Evolutionary conservation across 371 early-diverging fungal genomes (phyloP).

Genomic region (Amoeboradix gromovi): DNA sequence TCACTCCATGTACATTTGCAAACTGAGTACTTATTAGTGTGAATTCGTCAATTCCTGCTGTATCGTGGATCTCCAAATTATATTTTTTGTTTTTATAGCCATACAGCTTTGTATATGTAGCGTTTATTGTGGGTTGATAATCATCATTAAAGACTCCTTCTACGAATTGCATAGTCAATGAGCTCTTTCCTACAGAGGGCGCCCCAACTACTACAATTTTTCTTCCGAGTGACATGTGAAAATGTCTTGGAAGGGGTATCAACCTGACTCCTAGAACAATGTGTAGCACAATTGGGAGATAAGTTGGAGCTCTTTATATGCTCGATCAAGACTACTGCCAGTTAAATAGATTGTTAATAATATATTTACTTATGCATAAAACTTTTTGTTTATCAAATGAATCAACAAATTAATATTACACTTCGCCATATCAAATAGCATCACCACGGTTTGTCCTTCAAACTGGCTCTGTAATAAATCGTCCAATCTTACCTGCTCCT

Average conservation of each 20-base stretch:
- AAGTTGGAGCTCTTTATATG: no score
- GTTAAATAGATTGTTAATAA: no score
- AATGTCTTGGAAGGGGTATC: no score
- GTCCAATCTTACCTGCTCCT: slow-evolving; percentile 56
- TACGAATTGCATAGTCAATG: slow-evolving; percentile 68
- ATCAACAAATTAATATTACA: slow-evolving; percentile 80
- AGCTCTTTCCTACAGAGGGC: slow-evolving; percentile 35
- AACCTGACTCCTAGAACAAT: no score
- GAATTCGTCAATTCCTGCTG: slow-evolving; percentile 88
- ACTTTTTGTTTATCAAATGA: slow-evolving; percentile 89
- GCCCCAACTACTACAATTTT: slow-evolving; percentile 1
- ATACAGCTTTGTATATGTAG: slow-evolving; percentile 55
- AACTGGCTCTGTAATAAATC: slow-evolving; percentile 72
- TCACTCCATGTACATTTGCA: slow-evolving; percentile 83
- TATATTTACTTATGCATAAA: slow-evolving; percentile 7
- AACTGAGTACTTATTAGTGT: slow-evolving; percentile 61
- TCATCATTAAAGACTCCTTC: slow-evolving; percentile 67
- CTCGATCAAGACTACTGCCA: no score
- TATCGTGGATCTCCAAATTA: slow-evolving; percentile 66
- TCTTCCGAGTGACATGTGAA: no score
- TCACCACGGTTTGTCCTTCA: slow-evolving; percentile 29
- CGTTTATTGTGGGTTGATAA: slow-evolving; percentile 81
- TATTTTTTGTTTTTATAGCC: slow-evolving; percentile 48
- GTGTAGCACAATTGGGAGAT: no score
- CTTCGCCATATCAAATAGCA: slow-evolving; percentile 59